Percentiles rank a stretch among this genome's conserved stretches.
Evolutionary conservation across 208 protist genomes (phyloP).

Genomic region (Porcisia deanei): DNA sequence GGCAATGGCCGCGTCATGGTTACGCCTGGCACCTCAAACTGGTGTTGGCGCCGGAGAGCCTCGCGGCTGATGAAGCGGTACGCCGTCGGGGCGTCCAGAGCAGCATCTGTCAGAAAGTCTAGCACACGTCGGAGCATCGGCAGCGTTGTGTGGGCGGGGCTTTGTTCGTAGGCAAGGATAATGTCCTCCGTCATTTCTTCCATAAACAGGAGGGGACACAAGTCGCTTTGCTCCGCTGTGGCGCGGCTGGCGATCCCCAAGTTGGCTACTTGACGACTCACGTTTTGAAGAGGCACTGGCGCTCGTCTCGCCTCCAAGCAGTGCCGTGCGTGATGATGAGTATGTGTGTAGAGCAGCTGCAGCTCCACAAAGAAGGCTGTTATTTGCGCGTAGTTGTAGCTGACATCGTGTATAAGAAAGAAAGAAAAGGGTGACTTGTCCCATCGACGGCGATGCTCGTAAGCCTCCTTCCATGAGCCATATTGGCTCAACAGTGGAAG

Average conservation of each 20-base stretch:
- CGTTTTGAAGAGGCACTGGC: conserved; percentile 33
- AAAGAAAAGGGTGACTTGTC: conserved; percentile 70
- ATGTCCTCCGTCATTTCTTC: conserved; percentile 80
- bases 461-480: conserved; percentile 81
- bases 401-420: conserved; percentile 81
- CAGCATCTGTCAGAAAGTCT: conserved; percentile 73
- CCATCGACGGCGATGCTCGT: conserved; percentile 77
- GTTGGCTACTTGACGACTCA: conserved; percentile 20
- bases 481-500: conserved; percentile 85
- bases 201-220: conserved; percentile 73
- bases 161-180: conserved; percentile 80
- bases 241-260: conserved; percentile 16
- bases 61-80: conserved; percentile 66
- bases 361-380: conserved; percentile 73
- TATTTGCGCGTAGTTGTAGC: conserved; percentile 85
- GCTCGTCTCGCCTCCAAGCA: conserved; percentile 42
- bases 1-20: not conserved
- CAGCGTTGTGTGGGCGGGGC: conserved; percentile 57
- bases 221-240: conserved; percentile 23
- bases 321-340: conserved; percentile 51
- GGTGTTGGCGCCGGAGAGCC: conserved; percentile 59
- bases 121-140: conserved; percentile 63
- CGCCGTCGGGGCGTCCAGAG: conserved; percentile 71
- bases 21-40: conserved; percentile 40
- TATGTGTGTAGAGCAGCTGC: conserved; percentile 46